phyloP scores from a whole-genome alignment of 139 green algal species.

The Tetradesmus obliquus region DNA sequence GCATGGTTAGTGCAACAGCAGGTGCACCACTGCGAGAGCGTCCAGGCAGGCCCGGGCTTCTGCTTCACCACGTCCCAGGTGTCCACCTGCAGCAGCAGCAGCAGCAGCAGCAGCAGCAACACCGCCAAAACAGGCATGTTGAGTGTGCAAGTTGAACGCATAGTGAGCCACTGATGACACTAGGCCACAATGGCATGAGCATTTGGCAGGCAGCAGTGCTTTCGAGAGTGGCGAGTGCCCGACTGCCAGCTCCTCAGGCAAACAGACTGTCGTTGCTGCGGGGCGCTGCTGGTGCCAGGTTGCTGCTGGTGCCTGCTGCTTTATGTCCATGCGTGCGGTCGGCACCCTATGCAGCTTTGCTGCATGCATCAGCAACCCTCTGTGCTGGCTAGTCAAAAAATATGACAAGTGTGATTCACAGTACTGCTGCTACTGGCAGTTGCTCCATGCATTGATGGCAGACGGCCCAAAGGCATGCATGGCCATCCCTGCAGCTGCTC shows the following conservation, averaged over 20 bases:
- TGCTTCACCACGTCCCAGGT: constrained; percentile 14
- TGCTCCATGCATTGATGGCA: not conserved
- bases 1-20: too few relatives aligned
- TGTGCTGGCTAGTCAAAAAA: too few relatives aligned
- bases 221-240: too few relatives aligned
- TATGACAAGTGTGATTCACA: too few relatives aligned
- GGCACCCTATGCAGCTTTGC: not conserved
- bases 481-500: not conserved
- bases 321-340: not conserved
- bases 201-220: too few relatives aligned
- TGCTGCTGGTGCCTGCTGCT: not conserved
- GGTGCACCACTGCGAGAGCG: not conserved
- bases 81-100: not conserved
- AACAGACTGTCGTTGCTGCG: not conserved
- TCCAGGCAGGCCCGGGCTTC: not conserved
- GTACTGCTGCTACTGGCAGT: not conserved
- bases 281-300: not conserved
- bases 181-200: too few relatives aligned
- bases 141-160: too few relatives aligned
- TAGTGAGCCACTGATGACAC: too few relatives aligned
- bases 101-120: not conserved
- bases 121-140: too few relatives aligned
- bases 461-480: too few relatives aligned
- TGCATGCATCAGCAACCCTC: not conserved
- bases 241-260: too few relatives aligned